phyloP scores from a whole-genome alignment of 2,329 filamentous ascomycete genomes.

The Diaporthe sp. region DNA sequence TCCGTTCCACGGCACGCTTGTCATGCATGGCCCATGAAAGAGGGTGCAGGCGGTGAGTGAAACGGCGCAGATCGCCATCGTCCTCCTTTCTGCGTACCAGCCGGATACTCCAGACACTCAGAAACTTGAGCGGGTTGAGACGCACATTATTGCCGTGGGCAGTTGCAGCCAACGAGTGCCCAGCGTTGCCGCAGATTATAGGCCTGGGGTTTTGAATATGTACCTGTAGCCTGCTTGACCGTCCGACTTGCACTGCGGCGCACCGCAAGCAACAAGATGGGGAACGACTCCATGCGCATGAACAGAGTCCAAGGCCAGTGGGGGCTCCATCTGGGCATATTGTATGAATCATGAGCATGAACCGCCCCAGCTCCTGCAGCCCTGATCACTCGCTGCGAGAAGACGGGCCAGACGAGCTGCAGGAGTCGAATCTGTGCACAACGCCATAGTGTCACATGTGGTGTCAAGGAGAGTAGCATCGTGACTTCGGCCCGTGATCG shows the following conservation, averaged over 20 bases:
- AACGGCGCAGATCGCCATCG: neutral
- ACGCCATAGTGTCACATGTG: constrained; percentile 24
- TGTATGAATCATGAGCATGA: constrained; percentile 20
- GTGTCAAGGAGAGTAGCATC: constrained; percentile 22
- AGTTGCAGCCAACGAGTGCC: too few species aligned
- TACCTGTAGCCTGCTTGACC: neutral
- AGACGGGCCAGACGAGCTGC: neutral
- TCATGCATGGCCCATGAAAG: constrained; percentile 21
- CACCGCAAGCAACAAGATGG: constrained; percentile 1
- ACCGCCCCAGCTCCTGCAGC: constrained; percentile 15
- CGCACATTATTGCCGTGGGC: too few species aligned
- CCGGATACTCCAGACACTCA: too few species aligned
- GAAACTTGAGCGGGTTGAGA: neutral
- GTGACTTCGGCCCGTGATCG: constrained; percentile 26
- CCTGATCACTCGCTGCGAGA: constrained; percentile 7
- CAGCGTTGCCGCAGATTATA: neutral
- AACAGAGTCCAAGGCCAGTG: constrained; percentile 19
- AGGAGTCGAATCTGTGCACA: constrained; percentile 22
- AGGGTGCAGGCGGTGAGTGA: constrained; percentile 23
- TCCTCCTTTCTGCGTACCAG: constrained; percentile 14
- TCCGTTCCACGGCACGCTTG: constrained; percentile 13
- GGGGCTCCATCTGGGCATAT: constrained; percentile 2
- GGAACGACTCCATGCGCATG: constrained; percentile 24
- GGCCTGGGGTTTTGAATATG: neutral
- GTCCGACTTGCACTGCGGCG: constrained; percentile 16